phyloP scores from a whole-genome alignment of 345 rosid species.

The Psidium guajava region DNA sequence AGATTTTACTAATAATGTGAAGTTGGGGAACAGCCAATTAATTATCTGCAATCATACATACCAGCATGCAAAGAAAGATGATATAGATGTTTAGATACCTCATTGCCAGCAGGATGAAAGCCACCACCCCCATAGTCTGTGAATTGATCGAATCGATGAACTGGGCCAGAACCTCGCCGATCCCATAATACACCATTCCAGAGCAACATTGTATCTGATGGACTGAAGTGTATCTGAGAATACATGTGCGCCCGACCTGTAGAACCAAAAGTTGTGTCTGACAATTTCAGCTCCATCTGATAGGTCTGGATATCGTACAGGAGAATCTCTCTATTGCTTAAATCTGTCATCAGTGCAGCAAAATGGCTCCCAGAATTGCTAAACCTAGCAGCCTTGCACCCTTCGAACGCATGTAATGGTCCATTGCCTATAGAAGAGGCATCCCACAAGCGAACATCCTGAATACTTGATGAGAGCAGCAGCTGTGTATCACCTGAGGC shows the following conservation, averaged over 20 bases:
- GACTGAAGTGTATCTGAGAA: constrained; percentile 81
- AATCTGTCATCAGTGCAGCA: constrained; percentile 60
- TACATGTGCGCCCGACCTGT: constrained; percentile 63
- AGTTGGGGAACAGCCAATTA: neutral
- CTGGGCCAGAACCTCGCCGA: constrained; percentile 40
- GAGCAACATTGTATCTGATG: constrained; percentile 68
- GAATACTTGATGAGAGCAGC: constrained; percentile 78
- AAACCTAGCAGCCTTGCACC: constrained; percentile 85
- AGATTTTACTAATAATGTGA: neutral
- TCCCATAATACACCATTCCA: constrained; percentile 98
- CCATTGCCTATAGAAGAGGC: constrained; percentile 59
- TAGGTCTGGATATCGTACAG: constrained; percentile 76
- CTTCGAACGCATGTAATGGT: constrained; percentile 63
- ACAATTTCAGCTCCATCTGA: constrained; percentile 36
- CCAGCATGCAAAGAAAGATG: neutral
- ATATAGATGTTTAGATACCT: constrained; percentile 34
- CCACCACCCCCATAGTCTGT: constrained; percentile 98
- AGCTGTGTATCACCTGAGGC: constrained; percentile 49
- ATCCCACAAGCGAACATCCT: constrained; percentile 87
- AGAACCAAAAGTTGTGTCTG: constrained; percentile 43
- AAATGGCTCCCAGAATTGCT: constrained; percentile 68
- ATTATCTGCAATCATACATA: neutral
- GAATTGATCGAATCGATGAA: constrained; percentile 79
- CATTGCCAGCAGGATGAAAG: constrained; percentile 95
- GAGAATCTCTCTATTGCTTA: constrained; percentile 59